Conservation (phyloP, 2,329 filamentous ascomycete genomes). For the Neopestalotiopsis rosae region DNA sequence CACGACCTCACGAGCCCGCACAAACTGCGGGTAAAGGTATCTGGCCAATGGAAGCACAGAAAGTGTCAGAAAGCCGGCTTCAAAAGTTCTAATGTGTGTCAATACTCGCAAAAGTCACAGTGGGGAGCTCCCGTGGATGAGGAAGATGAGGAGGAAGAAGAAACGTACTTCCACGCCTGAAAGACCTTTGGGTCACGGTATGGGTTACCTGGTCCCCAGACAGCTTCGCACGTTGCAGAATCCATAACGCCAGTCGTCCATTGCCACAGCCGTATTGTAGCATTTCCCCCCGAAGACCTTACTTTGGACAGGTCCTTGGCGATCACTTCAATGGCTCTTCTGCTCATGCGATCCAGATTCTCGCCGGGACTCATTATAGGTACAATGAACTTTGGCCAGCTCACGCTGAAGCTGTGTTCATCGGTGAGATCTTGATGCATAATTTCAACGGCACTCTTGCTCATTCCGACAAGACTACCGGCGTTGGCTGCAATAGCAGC, state of each 20-base stretch:
- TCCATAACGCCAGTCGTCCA: conserved; percentile 26
- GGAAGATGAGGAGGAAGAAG: too few species aligned
- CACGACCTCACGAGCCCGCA: conserved; percentile 22
- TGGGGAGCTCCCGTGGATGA: too few species aligned
- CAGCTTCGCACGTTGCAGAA: conserved; percentile 29
- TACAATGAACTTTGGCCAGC: conserved; percentile 23
- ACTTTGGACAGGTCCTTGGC: conserved; percentile 11
- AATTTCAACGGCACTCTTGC: conserved; percentile 28
- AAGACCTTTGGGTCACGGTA: conserved; percentile 27
- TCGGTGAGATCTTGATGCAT: conserved; percentile 27
- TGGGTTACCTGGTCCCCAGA: conserved; percentile 33
- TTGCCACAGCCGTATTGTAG: neutral
- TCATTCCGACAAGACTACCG: conserved; percentile 29
- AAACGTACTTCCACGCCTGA: conserved; percentile 27
- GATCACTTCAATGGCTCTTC: conserved; percentile 26
- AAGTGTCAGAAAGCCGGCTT: conserved; percentile 25
- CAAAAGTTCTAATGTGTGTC: conserved; percentile 21
- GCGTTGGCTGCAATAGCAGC: conserved; percentile 29
- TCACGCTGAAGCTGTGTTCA: conserved; percentile 24
- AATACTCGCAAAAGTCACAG: neutral
- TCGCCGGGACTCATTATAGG: conserved; percentile 24
- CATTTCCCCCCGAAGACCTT: neutral
- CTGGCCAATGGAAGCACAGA: conserved; percentile 22
- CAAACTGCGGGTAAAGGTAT: conserved; percentile 17
- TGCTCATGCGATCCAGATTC: conserved; percentile 23